Evolutionary conservation across 2,329 filamentous ascomycete genomes (phyloP), one percentile per base, ranked within the genome.

Genomic region (Trichophyton schoenleinii): DNA sequence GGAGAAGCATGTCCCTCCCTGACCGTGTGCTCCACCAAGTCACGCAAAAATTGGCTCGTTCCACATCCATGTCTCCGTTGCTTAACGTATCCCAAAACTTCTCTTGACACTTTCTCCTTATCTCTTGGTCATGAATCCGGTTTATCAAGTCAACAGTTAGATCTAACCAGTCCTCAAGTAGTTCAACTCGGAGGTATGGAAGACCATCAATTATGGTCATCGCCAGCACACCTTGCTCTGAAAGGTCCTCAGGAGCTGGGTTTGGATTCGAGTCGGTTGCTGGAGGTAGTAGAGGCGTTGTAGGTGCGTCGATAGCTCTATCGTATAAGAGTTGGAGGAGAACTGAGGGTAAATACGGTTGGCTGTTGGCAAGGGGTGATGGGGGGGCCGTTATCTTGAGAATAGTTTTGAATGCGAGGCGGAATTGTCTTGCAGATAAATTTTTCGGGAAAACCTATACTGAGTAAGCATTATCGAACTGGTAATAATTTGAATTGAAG

Each of bases 1-100:
- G 52, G n/a, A 55, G 28, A 25, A 55, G 15, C 66, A 78, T 72
- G 62, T 85, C 82, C 57, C 81, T 75, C 0, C 84, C 84, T 3
- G 83, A 83, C 62, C 81, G 71, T 71, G 83, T 75, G 74, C 85
- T 88, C 91, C 91, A 96, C 91, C 91, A 96, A 1, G 84, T 83
- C 18, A 95, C 87, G 57, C 87, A 90, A 36, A 88, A 80, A 46
- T 86, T 83, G 5, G 89, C 87, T 63, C 90, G 81, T 70, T 95
- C 88, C 25, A 95, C 86, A 73, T 96, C 91, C 84, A 96, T 87
- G 75, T 95, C 90, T 2, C 90, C 90, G 67, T 82, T 85, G 46
- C 86, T 86, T 8, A 96, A 74, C 2, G 90, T 81, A 62, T 94
- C 86, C 85, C 88, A 91, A 72, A 95, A 87, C 58, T 90, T 79